Evolutionary conservation across 208 protist species (phyloP).

Genomic region (Leishmania lainsoni): DNA sequence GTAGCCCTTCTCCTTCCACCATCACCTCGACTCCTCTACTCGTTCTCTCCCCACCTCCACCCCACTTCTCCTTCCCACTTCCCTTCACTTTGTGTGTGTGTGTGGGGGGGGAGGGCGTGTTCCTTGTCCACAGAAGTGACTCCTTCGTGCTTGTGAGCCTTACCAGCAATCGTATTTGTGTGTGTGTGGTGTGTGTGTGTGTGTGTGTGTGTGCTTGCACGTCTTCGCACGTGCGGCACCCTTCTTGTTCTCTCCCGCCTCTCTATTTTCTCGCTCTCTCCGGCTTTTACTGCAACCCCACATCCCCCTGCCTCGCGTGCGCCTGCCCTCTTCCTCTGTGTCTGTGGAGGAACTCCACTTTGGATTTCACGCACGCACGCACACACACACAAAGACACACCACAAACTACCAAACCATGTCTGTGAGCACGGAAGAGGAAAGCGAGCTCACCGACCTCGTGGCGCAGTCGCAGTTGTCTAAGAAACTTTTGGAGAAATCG

Average conservation of each 20-base stretch:
- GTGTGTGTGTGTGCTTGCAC: not conserved
- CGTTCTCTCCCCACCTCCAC: not conserved
- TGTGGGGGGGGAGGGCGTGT: not conserved
- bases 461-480: conserved; percentile 7
- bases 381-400: not conserved
- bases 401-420: not conserved
- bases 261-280: not conserved
- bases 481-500: not conserved
- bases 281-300: not conserved
- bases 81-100: not conserved
- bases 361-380: not conserved
- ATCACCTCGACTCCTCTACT: not conserved
- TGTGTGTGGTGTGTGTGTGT: no score
- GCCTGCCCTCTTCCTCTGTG: not conserved
- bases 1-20: not conserved
- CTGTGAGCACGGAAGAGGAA: not conserved
- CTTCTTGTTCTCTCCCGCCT: not conserved
- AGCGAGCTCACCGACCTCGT: conserved; percentile 23
- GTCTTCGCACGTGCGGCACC: not conserved
- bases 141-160: not conserved
- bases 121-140: not conserved
- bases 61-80: not conserved
- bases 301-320: not conserved
- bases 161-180: no score
- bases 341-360: not conserved